These are phyloP conservation scores for Phalaenopsis equestris DNA, from an alignment of 106 monocot genomes.

Conservation along the genomic window DNA sequence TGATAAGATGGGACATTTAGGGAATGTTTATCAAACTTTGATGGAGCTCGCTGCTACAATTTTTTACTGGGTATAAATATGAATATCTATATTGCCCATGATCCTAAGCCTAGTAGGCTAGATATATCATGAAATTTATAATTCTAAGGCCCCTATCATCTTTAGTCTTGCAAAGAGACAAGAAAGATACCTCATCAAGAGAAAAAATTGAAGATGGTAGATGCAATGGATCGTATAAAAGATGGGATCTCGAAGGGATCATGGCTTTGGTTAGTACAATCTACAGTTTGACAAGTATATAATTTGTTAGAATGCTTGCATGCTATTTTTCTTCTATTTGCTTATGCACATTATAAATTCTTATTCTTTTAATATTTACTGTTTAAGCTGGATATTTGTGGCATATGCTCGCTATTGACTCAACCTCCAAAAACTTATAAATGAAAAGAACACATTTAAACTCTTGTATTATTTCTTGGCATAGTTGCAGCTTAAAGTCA, in stretches of 20 bases:
- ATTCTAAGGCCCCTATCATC: not conserved
- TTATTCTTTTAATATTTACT: not conserved
- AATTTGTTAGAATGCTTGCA: not conserved
- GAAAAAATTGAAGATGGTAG: conserved; percentile 53
- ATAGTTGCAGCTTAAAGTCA: not conserved
- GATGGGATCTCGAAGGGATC: conserved; percentile 67
- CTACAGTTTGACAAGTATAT: not conserved
- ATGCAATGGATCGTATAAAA: conserved; percentile 34
- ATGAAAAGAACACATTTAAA: not conserved
- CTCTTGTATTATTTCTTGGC: not conserved
- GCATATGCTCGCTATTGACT: not conserved
- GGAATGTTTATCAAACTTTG: conserved; percentile 31
- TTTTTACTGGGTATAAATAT: conserved; percentile 58
- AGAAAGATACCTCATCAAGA: conserved; percentile 20
- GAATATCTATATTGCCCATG: not conserved
- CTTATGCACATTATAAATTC: not conserved
- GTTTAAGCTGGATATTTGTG: not conserved
- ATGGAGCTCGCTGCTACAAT: conserved; percentile 74
- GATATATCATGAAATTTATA: not conserved
- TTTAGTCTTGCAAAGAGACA: conserved; percentile 44
- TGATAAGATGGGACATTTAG: conserved; percentile 42
- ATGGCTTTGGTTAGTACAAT: conserved; percentile 52
- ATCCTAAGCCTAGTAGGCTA: not conserved
- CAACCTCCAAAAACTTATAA: not conserved
- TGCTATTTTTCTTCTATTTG: not conserved